Evolutionary conservation across 2,329 filamentous ascomycete genomes (phyloP).

Genomic region (Mycosphaerella sp.): DNA sequence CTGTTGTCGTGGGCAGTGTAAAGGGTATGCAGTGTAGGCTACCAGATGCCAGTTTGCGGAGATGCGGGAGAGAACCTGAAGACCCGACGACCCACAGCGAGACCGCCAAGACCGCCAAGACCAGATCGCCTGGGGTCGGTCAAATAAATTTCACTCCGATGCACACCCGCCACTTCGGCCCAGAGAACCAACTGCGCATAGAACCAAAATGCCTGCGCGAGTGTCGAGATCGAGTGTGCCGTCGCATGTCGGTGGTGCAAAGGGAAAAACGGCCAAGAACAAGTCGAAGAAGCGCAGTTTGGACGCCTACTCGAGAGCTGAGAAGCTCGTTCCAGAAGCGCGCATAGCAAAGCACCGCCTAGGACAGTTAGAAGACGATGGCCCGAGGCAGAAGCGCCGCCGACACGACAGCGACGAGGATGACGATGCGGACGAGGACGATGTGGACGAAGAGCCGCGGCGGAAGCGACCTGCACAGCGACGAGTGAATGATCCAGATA

Average conservation of each 20-base stretch:
- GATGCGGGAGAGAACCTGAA: constrained; percentile 3
- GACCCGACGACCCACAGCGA: neutral
- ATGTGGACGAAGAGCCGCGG: constrained; percentile 30
- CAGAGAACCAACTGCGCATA: neutral
- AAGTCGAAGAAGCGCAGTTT: constrained; percentile 50
- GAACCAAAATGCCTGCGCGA: constrained; percentile 41
- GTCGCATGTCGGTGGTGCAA: constrained; percentile 19
- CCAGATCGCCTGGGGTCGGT: neutral
- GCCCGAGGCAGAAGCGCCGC: constrained; percentile 39
- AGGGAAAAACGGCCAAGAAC: constrained; percentile 35
- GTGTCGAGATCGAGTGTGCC: constrained; percentile 36
- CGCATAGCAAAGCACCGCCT: constrained; percentile 53
- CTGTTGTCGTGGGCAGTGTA: constrained; percentile 1
- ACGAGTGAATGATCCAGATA: constrained; percentile 26
- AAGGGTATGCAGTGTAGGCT: no score
- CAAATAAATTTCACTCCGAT: constrained; percentile 15
- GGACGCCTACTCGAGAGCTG: constrained; percentile 62
- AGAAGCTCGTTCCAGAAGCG: constrained; percentile 47
- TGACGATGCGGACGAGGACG: constrained; percentile 42
- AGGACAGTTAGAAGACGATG: constrained; percentile 48
- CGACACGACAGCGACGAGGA: constrained; percentile 48
- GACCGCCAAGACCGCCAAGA: no score
- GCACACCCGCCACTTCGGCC: neutral
- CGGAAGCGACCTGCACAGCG: constrained; percentile 32
- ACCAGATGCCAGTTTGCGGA: neutral